Base-by-base conservation (phyloP, 1,139 yeast species). In the Blastobotrys malaysiensis region DNA sequence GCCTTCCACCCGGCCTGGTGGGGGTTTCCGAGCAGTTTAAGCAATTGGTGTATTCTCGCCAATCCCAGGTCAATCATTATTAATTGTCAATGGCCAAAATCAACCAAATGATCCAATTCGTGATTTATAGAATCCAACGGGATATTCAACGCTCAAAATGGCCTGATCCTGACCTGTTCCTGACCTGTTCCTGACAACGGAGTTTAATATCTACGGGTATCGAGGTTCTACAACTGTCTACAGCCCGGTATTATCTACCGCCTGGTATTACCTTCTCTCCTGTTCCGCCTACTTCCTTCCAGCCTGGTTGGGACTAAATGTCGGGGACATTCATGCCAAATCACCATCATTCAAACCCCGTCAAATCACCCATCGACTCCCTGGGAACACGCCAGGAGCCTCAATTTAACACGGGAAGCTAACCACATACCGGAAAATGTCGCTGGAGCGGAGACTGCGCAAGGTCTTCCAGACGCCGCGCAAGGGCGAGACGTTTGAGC, bases 401-500 rank as follows among this genome's bases (percentile, higher is more conserved):
- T 26, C 31, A 26, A 26, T 26, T 26, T 26, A 7, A 22, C 26
- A 26, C 31, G 31, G 31, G 31, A 13, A 26, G 11, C 3, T 9
- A 26, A 26, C 11, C 7, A 4, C 24, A n/a, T n/a, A n/a, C n/a
- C n/a, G n/a, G n/a, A 26, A 26, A 43, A 46, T 63, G 65, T 63
- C 66, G 13, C 51, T 63, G 48, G 85, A 81, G 64, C 71, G 75
- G 59, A 72, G 78, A 59, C 72, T 82, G 57, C 73, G 83, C 52
- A 77, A 76, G 68, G 76, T 81, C 59, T 80, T 82, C 64, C 79
- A 79, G 59, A 70, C 79, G n/a, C 84, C 84, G n/a, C 73, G 75
- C 45, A 81, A 81, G 65, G 83, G 83, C 52, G 99, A 93, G 71
- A 83, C 96, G 26, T 88, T 81, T 64, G 99, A 93, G 72, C 80